Evolutionary conservation across 495 filamentous ascomycete species (phyloP).

Genomic region (Elasticomyces elasticus): DNA sequence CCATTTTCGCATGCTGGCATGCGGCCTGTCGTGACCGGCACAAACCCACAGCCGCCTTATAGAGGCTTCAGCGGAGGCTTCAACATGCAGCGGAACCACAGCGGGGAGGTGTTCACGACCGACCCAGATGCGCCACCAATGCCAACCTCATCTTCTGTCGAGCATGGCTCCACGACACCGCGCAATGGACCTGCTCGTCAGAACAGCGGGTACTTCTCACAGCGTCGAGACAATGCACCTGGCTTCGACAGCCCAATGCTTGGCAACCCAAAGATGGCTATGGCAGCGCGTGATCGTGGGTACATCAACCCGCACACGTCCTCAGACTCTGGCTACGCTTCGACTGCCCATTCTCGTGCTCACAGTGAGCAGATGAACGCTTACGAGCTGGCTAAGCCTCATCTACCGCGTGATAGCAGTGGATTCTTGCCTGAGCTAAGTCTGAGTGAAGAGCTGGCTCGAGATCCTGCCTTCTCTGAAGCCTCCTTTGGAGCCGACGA

Average conservation of each 20-base stretch:
- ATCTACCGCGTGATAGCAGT: neutral
- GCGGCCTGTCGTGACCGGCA: neutral
- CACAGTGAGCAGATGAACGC: neutral
- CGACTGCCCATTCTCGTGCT: constrained; percentile 2
- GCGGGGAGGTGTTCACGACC: constrained; percentile 9
- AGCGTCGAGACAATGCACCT: neutral
- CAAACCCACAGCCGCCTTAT: neutral
- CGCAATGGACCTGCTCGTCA: neutral
- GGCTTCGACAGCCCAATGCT: constrained; percentile 1
- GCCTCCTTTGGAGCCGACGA: constrained; percentile 1
- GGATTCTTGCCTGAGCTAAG: constrained; percentile 13
- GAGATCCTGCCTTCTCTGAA: constrained; percentile 11
- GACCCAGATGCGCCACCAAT: constrained; percentile 12
- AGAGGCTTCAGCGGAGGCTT: neutral
- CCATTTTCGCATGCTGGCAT: neutral
- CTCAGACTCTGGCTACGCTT: constrained; percentile 16
- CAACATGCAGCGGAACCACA: constrained; percentile 4
- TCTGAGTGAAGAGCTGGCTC: constrained; percentile 10
- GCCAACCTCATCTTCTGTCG: neutral
- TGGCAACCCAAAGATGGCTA: constrained; percentile 5
- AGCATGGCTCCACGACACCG: neutral
- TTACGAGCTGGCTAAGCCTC: neutral
- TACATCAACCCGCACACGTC: constrained; percentile 1
- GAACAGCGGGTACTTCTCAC: neutral
- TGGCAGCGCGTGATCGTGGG: constrained; percentile 1